Evolutionary conservation across 192 early-diverging fungal species (phyloP).

Genomic region (Phycomyces blakesleeanus): DNA sequence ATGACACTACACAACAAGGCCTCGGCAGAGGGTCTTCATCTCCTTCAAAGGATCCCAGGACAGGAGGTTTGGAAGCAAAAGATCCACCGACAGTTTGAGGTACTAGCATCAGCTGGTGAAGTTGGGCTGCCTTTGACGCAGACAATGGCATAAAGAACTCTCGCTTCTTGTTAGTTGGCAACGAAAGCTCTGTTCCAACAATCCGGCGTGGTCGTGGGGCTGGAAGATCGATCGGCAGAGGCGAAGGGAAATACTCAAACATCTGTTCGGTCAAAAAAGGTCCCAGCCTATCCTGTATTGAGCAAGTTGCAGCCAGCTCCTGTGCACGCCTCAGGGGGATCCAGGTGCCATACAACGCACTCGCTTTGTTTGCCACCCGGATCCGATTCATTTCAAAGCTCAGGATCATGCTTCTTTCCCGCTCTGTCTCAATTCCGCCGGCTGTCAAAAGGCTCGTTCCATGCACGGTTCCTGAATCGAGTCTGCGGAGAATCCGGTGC

Average conservation of each 20-base stretch:
- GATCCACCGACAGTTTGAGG: neutral
- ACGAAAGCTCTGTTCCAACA: neutral
- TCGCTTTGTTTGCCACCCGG: conserved; percentile 66
- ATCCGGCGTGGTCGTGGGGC: neutral
- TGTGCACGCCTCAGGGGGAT: conserved; percentile 83
- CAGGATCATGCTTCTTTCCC: conserved; percentile 83
- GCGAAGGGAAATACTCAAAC: conserved; percentile 60
- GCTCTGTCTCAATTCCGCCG: conserved; percentile 83
- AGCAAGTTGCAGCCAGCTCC: conserved; percentile 78
- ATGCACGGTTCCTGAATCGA: conserved; percentile 84
- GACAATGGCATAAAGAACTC: neutral
- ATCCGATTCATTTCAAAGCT: conserved; percentile 80
- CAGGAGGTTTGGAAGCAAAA: conserved; percentile 1
- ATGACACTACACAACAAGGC: neutral
- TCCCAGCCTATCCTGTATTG: conserved; percentile 69
- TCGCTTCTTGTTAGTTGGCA: neutral
- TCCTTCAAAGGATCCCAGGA: neutral
- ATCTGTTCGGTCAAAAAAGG: conserved; percentile 78
- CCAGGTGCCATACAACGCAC: conserved; percentile 87
- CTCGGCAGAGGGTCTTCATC: neutral
- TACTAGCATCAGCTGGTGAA: neutral
- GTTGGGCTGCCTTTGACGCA: neutral
- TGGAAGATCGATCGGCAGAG: conserved; percentile 42
- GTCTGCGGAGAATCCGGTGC: conserved; percentile 68
- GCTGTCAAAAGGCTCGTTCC: conserved; percentile 79